These are phyloP conservation scores for Colletotrichum spinosum DNA, from an alignment of 2,329 filamentous ascomycete species.

Conservation along the genomic window DNA sequence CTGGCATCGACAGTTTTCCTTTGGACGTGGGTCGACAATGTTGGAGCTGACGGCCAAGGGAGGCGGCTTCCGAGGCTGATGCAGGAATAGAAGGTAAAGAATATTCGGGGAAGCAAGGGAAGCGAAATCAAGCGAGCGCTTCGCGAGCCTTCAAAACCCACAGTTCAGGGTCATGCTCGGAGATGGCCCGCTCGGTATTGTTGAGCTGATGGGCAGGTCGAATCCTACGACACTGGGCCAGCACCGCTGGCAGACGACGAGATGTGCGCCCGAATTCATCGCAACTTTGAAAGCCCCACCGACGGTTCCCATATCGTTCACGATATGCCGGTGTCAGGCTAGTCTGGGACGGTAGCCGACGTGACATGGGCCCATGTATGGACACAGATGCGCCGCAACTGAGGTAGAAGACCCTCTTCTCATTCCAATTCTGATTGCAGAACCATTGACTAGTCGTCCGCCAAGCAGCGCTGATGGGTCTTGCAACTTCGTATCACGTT, in stretches of 20 bases:
- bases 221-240: conserved; percentile 4
- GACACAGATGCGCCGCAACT: conserved; percentile 23
- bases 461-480: conserved; percentile 26
- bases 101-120: conserved; percentile 32
- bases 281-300: conserved; percentile 26
- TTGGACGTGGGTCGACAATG: conserved; percentile 7
- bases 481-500: conserved; percentile 30
- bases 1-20: conserved; percentile 16
- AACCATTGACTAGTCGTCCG: conserved; percentile 22
- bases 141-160: conserved; percentile 11
- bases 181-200: conserved; percentile 32
- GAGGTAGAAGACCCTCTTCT: conserved; percentile 22
- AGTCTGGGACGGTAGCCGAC: conserved; percentile 28
- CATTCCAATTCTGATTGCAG: conserved; percentile 21
- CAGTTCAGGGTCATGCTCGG: conserved; percentile 17
- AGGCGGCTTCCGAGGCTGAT: conserved; percentile 8
- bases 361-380: conserved; percentile 30
- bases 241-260: background rate
- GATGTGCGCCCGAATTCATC: conserved; percentile 25
- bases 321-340: conserved; percentile 30
- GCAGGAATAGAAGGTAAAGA: conserved; percentile 33
- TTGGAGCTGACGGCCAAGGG: conserved; percentile 18
- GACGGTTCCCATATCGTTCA: conserved; percentile 18
- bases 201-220: background rate
- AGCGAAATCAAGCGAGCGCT: conserved; percentile 18